Base-by-base conservation (phyloP, 495 filamentous ascomycete genomes). In the Xanthoparmelia taractica region DNA sequence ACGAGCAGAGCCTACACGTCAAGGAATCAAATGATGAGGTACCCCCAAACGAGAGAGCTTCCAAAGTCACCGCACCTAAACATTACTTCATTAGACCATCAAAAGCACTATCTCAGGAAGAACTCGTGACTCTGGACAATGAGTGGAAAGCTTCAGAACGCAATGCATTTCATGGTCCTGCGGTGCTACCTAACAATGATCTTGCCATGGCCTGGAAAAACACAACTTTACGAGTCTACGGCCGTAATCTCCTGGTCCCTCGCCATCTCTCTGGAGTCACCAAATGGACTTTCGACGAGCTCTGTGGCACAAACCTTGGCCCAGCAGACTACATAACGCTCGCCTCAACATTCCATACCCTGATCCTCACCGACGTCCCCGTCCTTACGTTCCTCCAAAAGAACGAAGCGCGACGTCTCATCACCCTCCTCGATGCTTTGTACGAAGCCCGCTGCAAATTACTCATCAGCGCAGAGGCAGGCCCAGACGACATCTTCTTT, bases 301-400 rank as follows among this genome's bases (percentile, higher is more conserved):
- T 90, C 10, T 87, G 85, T 58, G 65, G 69, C 37, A 72, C 73
- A 8, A 72, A 73, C 10, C 79, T 88, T 31, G 87, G 87, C 0
- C 84, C 86, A 40, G 87, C 87, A 27, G 87, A 90, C 73, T 90
- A 89, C 73, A 84, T 88, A 59, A 85, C 84, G 11, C 75, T 90
- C 61, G 85, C 87, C 1, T 87, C 84, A 1, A 85, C 76, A 59
- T 89, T 82, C 71, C 85, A 88, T 70, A 88, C 86, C 0, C 74
- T 90, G 58, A 81, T 90, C 68, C 75, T 89, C 48, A 78, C 80
- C 59, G 70, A 79, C 10, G 76, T 89, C 33, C 86, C 87, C 1
- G 66, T 83, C 23, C 71, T 89, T 3, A 79, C 77, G 2, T 37
- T 81, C 0, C 68, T 79, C 0, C 82, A 83, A 70, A 89, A 87